Base-by-base conservation (phyloP, 2,329 filamentous ascomycete species). In the Aspergillus brasiliensis region DNA sequence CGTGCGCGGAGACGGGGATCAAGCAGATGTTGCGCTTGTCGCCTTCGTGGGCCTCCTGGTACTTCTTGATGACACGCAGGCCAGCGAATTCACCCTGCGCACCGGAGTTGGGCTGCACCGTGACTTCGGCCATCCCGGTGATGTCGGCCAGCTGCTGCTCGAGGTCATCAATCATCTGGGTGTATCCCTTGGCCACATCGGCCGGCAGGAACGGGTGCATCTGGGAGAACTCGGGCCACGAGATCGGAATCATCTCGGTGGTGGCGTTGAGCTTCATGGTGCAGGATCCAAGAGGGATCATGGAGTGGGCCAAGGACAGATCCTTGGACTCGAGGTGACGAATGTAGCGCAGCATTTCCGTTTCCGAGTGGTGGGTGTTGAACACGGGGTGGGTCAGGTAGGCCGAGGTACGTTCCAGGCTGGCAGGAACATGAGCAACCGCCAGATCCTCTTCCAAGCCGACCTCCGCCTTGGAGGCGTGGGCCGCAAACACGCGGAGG, bases 221-320 rank as follows among this genome's bases (percentile, higher is more conserved):
- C 62, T 89, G 86, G 44, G 90, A 85, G 71, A 93, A 91, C 52
- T 88, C 86, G 0, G 88, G 86, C 78, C 88, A 89, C 0, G 91
- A 91, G 57, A 97, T 84, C 7, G 93, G 90, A 15, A 91, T 85
- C 94, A 98, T 97, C 80, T 97, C 92, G 0, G 91, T 91, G 3
- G 93, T 95, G 44, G 90, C 91, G 75, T 97, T 97, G 56, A 97
- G 87, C 83, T 98, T 98, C 94, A 98, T 98, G 13, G 94, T 98
- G 82, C 94, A 98, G 1, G 94, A 97, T 19, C 94, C 94, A 1
- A 98, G 85, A 2, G 94, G 92, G 62, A 98, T 98, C 94, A 98
- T 98, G 15, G 93, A 97, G 79, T 98, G 94, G 2, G 93, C 91
- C 5, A 97, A 83, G 1, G 94, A 97, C 13, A 98, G 81, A 73